phyloP scores from a whole-genome alignment of 192 early-diverging fungal genomes.

The Linnemannia exigua region DNA sequence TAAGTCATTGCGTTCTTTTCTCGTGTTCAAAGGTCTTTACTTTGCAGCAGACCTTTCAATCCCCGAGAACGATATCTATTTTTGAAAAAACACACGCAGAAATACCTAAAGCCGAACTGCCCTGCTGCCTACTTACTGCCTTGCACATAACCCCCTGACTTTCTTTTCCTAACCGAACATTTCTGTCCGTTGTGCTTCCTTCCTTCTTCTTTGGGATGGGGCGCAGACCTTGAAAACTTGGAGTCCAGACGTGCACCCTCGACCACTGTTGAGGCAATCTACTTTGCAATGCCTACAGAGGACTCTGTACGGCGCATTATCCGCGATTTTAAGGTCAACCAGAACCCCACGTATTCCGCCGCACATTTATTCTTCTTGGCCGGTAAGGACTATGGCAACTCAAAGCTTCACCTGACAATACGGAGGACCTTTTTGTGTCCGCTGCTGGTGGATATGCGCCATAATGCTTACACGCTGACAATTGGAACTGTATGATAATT shows the following conservation, averaged over 20 bases:
- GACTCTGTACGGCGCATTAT: conserved; percentile 72
- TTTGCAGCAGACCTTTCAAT: not conserved
- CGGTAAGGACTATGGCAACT: conserved; percentile 46
- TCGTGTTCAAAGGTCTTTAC: not conserved
- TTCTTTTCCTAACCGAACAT: not conserved
- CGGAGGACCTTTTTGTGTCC: no score
- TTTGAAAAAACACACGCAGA: not conserved
- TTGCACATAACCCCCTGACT: not conserved
- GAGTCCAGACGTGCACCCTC: conserved; percentile 71
- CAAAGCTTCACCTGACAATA: no score
- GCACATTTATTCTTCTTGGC: conserved; percentile 73
- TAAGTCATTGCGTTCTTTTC: conserved; percentile 40
- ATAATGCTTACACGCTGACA: not conserved
- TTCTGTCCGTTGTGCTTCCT: not conserved
- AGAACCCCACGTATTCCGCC: conserved; percentile 69
- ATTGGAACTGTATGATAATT: not conserved
- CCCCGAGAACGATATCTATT: not conserved
- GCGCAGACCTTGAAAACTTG: conserved; percentile 66
- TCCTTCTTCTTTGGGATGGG: not conserved
- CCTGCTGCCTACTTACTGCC: not conserved
- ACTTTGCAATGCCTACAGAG: conserved; percentile 71
- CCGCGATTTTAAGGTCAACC: conserved; percentile 66
- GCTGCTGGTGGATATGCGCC: no score
- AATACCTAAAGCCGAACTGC: not conserved
- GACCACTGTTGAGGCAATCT: conserved; percentile 71